phyloP scores from a whole-genome alignment of 139 green algal species.

The Volvox africanus region DNA sequence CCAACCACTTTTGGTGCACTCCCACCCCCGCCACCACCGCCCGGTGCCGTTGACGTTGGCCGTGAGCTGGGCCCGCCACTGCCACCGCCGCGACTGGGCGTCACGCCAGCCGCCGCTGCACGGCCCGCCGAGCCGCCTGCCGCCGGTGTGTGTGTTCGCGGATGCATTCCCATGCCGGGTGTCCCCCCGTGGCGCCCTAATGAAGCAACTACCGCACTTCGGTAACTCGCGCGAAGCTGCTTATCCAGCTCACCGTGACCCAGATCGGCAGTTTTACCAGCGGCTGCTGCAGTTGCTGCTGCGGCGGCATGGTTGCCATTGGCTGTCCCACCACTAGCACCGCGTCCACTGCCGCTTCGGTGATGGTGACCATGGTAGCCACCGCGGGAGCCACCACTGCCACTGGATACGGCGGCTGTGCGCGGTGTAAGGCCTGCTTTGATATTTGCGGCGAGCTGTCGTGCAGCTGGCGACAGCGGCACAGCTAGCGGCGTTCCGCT shows the following conservation, averaged over 20 bases:
- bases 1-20: background rate
- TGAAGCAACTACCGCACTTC: conserved; percentile 58
- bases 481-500: background rate
- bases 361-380: background rate
- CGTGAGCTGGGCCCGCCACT: background rate
- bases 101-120: conserved; percentile 1
- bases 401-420: background rate
- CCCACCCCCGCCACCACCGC: background rate
- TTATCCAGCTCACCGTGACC: conserved; percentile 35
- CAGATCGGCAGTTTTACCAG: background rate
- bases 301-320: background rate
- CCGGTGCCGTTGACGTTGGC: background rate
- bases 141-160: background rate
- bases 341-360: background rate
- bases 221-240: conserved; percentile 46
- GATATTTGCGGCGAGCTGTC: conserved; percentile 33
- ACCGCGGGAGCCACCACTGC: background rate
- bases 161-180: background rate
- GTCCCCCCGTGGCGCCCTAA: background rate
- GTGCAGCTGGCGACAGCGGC: conserved; percentile 33
- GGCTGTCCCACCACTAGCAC: background rate
- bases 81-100: background rate
- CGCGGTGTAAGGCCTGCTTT: conserved; percentile 23
- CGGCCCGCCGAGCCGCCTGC: background rate
- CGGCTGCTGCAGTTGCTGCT: background rate